Percentiles rank a stretch among this genome's conserved stretches.
phyloP scores from a whole-genome alignment of 2,329 filamentous ascomycete genomes.

The Mycogone perniciosa region DNA sequence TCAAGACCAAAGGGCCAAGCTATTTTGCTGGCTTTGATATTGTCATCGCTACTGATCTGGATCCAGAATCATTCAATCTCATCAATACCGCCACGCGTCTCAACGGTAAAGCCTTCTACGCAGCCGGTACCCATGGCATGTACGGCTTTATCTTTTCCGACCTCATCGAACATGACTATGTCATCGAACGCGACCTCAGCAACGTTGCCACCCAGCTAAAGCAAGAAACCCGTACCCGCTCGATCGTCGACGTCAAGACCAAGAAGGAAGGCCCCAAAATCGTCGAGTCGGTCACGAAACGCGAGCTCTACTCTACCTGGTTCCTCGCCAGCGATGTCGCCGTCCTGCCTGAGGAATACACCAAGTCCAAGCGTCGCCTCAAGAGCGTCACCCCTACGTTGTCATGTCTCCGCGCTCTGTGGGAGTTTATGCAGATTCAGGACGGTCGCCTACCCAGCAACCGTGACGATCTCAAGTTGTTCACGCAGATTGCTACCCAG shows the following conservation, averaged over 20 bases:
- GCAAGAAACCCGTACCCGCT: constrained; percentile 71
- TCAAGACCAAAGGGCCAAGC: constrained; percentile 60
- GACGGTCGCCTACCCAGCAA: constrained; percentile 48
- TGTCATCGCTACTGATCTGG: constrained; percentile 83
- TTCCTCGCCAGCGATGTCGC: constrained; percentile 75
- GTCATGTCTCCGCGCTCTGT: constrained; percentile 80
- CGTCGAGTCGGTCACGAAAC: constrained; percentile 83
- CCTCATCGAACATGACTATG: constrained; percentile 81
- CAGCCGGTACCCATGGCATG: constrained; percentile 77
- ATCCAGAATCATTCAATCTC: constrained; percentile 63
- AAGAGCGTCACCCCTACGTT: constrained; percentile 76
- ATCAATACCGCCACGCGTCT: constrained; percentile 85
- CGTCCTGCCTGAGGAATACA: constrained; percentile 62
- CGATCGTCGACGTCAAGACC: constrained; percentile 63
- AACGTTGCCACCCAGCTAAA: constrained; percentile 59
- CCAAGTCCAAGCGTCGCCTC: constrained; percentile 59
- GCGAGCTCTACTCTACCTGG: constrained; percentile 83
- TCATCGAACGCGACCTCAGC: constrained; percentile 76
- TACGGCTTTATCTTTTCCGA: constrained; percentile 96
- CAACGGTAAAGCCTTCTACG: constrained; percentile 77
- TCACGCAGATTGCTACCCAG: constrained; percentile 70
- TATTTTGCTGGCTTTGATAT: constrained; percentile 79
- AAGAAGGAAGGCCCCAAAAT: constrained; percentile 62
- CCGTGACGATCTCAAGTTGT: constrained; percentile 63
- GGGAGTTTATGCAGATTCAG: constrained; percentile 64